Evolutionary conservation across 2,329 filamentous ascomycete species (phyloP).

Genomic region (Uncinocarpus reesii): DNA sequence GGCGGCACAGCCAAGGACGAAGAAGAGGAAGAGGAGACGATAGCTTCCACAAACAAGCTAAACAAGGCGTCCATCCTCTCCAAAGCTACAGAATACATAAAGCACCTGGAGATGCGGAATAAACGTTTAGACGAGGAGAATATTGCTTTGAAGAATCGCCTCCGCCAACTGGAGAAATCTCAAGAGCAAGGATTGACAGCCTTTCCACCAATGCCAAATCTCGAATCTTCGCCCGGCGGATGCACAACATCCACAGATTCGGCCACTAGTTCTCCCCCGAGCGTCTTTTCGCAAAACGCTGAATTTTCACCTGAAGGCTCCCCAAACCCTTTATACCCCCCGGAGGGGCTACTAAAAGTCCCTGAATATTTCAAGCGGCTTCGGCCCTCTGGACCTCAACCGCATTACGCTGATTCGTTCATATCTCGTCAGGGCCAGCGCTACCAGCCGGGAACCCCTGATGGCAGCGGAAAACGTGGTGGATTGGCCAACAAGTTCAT

Average conservation of each 20-base stretch:
- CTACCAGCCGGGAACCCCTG: constrained; percentile 29
- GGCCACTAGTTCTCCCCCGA: constrained; percentile 29
- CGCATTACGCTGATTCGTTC: constrained; percentile 30
- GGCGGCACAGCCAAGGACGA: constrained; percentile 54
- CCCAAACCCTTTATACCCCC: constrained; percentile 26
- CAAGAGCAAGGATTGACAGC: constrained; percentile 33
- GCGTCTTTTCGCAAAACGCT: constrained; percentile 34
- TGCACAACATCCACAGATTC: constrained; percentile 32
- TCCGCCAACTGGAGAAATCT: constrained; percentile 66
- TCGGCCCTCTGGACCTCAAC: constrained; percentile 28
- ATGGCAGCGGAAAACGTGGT: constrained; percentile 36
- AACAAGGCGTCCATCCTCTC: constrained; percentile 96
- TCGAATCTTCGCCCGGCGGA: constrained; percentile 34
- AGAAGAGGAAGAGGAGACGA: constrained; percentile 67
- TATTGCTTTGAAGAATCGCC: constrained; percentile 61
- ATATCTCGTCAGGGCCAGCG: constrained; percentile 18
- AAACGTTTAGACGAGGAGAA: constrained; percentile 75
- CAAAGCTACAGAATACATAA: constrained; percentile 94
- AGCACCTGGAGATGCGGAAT: constrained; percentile 84
- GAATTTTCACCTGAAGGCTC: constrained; percentile 27
- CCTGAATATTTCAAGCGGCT: constrained; percentile 37
- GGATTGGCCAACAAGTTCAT: constrained; percentile 63
- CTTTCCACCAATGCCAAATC: constrained; percentile 29
- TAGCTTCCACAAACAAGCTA: constrained; percentile 81
- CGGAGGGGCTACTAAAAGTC: constrained; percentile 36